Base-by-base conservation (phyloP, 1,284 basidiomycete species). In the Apiotrichum mycotoxinovorans region DNA sequence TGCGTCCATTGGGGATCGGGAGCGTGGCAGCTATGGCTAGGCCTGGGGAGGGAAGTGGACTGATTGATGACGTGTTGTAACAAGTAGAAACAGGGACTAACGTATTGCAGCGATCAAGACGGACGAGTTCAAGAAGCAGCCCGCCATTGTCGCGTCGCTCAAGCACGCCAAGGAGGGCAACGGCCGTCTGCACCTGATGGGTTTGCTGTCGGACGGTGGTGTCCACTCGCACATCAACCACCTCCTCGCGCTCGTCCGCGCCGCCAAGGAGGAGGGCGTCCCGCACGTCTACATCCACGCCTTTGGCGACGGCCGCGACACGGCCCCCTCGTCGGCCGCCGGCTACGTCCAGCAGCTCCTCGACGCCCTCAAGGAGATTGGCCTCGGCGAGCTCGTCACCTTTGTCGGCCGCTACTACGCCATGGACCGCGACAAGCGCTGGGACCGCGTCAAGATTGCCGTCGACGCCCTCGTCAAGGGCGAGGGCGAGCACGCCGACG, bases 381-480 rank as follows among this genome's bases (percentile, higher is more conserved):
- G 87, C 52, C 64, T 76, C 38, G 79, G 79, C 40, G 74, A 79
- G 64, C 78, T 94, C 55, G 86, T 88, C 12, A 92, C 89, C 9
- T 81, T 93, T 51, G 80, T 91, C 30, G 91, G 91, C 5, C 80
- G 91, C 49, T 95, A 95, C 82, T 95, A 93, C 67, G 91, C 91
- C 42, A 94, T 94, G 91, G 91, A 94, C 77, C 85, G 91, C 44
- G 91, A 95, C 76, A 94, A 93, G 82, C 84, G 91, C 56, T 94
- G 91, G 91, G 91, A 95, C 73, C 83, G 91, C 45, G 76, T 95
- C 73, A 91, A 91, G 82, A 80, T 91, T 60, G 91, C 91, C 11
- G 81, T 93, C 4, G 90, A 94, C 49, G 88, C 85, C 5, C 82
- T 95, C 37, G 83, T 91, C 3, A 80, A 83, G 49, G 91, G 89